These are phyloP conservation scores for Xylaria sp. DNA, from an alignment of 2,329 filamentous ascomycete genomes.

Conservation along the genomic window DNA sequence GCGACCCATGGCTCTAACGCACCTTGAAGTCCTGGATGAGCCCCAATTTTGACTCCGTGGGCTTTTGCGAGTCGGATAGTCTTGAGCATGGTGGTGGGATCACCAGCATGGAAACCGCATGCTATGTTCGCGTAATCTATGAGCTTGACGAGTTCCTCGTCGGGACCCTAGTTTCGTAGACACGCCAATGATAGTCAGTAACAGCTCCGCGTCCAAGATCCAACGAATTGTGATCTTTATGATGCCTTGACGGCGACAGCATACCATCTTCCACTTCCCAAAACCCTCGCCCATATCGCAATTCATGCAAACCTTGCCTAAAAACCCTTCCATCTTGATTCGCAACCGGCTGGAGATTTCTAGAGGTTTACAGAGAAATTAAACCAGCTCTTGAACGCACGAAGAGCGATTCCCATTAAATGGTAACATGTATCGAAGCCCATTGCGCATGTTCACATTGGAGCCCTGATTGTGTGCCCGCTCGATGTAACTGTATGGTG, in stretches of 20 bases:
- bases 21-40: constrained; percentile 26
- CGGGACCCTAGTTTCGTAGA: constrained; percentile 10
- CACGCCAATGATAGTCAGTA: not conserved
- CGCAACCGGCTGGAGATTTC: not conserved
- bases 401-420: not conserved
- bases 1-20: not conserved
- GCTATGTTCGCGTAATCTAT: constrained; percentile 25
- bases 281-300: constrained; percentile 27
- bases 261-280: constrained; percentile 30
- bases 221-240: not conserved
- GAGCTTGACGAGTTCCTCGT: constrained; percentile 21
- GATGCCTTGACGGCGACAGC: not conserved
- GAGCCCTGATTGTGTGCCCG: not conserved
- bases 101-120: constrained; percentile 23
- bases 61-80: constrained; percentile 20
- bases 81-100: constrained; percentile 22
- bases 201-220: not conserved
- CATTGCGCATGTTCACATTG: not conserved
- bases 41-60: constrained; percentile 20
- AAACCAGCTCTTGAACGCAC: too few relatives aligned
- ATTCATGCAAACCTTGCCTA: constrained; percentile 17
- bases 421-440: not conserved
- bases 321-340: not conserved
- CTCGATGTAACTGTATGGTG: not conserved
- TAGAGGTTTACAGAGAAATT: not conserved